Conservation (phyloP, 129 eudicot genomes). For the Flaveria robusta region DNA sequence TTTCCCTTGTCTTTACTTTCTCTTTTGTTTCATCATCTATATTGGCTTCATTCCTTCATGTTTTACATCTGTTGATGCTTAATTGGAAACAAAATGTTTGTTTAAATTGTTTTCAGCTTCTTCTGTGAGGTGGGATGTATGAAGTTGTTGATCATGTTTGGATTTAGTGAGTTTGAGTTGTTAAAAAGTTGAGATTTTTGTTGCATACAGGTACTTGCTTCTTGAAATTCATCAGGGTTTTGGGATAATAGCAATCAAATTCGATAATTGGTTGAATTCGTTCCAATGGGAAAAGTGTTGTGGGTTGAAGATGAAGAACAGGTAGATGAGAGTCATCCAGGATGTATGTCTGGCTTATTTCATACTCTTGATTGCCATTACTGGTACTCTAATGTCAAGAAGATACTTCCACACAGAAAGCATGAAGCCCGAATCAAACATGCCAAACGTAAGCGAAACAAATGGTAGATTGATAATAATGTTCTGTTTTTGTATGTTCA, state of each 20-base stretch:
- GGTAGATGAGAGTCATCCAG: constrained; percentile 38
- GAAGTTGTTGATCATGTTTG: background rate
- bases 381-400: constrained; percentile 51
- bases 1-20: background rate
- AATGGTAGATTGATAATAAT: background rate
- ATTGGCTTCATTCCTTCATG: background rate
- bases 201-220: constrained; percentile 19
- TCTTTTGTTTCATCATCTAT: constrained; percentile 11
- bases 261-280: background rate
- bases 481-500: background rate
- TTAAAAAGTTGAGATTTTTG: background rate
- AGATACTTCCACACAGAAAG: constrained; percentile 52
- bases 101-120: background rate
- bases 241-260: constrained; percentile 14
- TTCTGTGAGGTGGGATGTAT: background rate
- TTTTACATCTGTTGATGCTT: background rate
- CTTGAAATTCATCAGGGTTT: constrained; percentile 21
- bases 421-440: constrained; percentile 22
- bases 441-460: constrained; percentile 36
- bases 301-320: constrained; percentile 42
- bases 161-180: background rate
- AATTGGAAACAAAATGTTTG: background rate
- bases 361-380: constrained; percentile 59
- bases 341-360: constrained; percentile 66
- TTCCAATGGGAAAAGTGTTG: constrained; percentile 52